These are phyloP conservation scores for Plantago coronopus DNA, from an alignment of 305 asterid genomes.

Conservation along the genomic window DNA sequence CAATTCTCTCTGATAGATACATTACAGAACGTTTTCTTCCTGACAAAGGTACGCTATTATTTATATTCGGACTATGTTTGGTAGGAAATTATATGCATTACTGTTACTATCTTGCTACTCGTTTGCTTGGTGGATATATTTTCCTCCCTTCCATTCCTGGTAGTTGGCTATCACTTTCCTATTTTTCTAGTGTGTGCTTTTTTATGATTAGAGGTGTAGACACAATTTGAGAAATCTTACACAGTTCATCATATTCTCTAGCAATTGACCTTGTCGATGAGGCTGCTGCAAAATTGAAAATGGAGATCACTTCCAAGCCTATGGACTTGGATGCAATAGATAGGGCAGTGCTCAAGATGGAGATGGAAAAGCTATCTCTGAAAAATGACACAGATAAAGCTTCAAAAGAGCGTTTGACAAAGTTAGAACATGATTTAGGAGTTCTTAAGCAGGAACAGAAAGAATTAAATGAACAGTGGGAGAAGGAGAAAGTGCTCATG, in stretches of 20 bases:
- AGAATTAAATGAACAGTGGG: conserved; percentile 63
- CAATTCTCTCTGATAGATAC: conserved; percentile 73
- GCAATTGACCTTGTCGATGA: conserved; percentile 87
- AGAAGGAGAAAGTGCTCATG: conserved; percentile 58
- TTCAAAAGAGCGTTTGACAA: conserved; percentile 62
- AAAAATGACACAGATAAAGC: conserved; percentile 71
- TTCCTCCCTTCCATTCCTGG: not conserved
- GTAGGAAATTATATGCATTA: not conserved
- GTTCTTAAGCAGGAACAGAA: conserved; percentile 54
- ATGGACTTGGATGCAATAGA: conserved; percentile 66
- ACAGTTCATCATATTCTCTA: conserved; percentile 17
- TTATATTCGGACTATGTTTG: not conserved
- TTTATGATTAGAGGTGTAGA: conserved; percentile 7
- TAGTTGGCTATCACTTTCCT: not conserved
- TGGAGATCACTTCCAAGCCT: conserved; percentile 84
- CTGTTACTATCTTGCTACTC: not conserved
- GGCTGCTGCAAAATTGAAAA: conserved; percentile 83
- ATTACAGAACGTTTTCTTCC: conserved; percentile 76
- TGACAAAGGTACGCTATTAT: conserved; percentile 58
- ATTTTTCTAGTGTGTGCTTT: not conserved
- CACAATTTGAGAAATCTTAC: not conserved
- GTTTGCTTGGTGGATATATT: not conserved
- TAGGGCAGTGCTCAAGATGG: conserved; percentile 68
- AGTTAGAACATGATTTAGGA: conserved; percentile 62
- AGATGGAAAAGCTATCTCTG: conserved; percentile 77